A percentile compares a stretch with the other conserved stretches of the same genome.
These are phyloP conservation scores for Arachis hypogaea DNA, from an alignment of 306 rosid species.

Conservation along the genomic window DNA sequence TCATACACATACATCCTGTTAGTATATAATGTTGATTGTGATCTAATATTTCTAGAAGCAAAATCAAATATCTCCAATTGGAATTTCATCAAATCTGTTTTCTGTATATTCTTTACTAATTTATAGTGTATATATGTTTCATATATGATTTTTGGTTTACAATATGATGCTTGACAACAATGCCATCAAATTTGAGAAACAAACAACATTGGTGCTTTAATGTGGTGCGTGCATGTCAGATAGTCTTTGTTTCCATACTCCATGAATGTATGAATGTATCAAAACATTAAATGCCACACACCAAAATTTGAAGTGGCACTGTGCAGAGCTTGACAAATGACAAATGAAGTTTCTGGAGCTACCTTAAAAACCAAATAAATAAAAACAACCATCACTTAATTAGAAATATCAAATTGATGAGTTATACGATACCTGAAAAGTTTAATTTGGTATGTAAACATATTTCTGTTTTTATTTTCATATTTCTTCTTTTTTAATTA, in stretches of 20 bases:
- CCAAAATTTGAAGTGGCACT: slow-evolving; percentile 30
- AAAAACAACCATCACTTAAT: neutral
- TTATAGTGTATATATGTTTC: slow-evolving; percentile 19
- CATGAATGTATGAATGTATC: slow-evolving; percentile 18
- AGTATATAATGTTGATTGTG: neutral
- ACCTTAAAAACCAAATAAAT: slow-evolving; percentile 36
- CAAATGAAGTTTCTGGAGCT: slow-evolving; percentile 12
- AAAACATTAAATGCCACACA: slow-evolving; percentile 33
- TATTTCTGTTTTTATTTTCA: neutral
- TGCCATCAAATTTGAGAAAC: slow-evolving; percentile 19
- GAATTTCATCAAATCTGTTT: neutral
- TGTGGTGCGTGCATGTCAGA: neutral
- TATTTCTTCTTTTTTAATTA: too few species aligned
- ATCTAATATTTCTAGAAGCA: neutral
- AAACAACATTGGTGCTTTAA: slow-evolving; percentile 6
- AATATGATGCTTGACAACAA: slow-evolving; percentile 25
- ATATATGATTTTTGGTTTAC: slow-evolving; percentile 32
- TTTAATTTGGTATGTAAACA: neutral
- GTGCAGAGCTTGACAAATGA: slow-evolving; percentile 13
- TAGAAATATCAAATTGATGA: slow-evolving; percentile 1
- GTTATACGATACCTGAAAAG: neutral
- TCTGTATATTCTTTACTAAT: slow-evolving; percentile 31
- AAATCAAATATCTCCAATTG: slow-evolving; percentile 13
- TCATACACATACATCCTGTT: neutral
- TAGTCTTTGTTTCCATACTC: slow-evolving; percentile 30